Percentiles rank a stretch among this genome's conserved stretches.
These are phyloP conservation scores for Lentinula novae-zelandiae DNA, from an alignment of 1,284 basidiomycete genomes.

Conservation along the genomic window DNA sequence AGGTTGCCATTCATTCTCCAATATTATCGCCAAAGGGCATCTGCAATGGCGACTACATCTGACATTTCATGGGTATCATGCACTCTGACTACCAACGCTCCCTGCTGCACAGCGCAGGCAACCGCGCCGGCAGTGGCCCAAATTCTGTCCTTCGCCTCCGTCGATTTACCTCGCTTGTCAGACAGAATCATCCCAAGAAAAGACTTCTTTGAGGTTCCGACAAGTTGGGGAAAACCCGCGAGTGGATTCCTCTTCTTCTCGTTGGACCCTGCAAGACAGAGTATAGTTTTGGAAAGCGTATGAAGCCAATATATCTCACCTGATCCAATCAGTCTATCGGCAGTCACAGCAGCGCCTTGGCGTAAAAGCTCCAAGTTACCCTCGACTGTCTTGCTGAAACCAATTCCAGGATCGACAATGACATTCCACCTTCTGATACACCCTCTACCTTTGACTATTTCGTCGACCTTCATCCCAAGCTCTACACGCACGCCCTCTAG, in stretches of 20 bases:
- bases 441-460: slow-evolving; percentile 65
- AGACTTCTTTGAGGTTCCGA: slow-evolving; percentile 83
- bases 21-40: slow-evolving; percentile 36
- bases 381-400: slow-evolving; percentile 87
- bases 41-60: slow-evolving; percentile 45
- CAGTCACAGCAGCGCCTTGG: slow-evolving; percentile 45
- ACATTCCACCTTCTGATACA: slow-evolving; percentile 90
- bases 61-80: slow-evolving; percentile 77
- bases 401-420: slow-evolving; percentile 90
- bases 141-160: slow-evolving; percentile 60
- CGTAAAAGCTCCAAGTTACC: slow-evolving; percentile 76
- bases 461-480: slow-evolving; percentile 65
- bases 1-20: no score
- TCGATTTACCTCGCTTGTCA: slow-evolving; percentile 44
- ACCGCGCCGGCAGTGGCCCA: slow-evolving; percentile 85
- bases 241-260: slow-evolving; percentile 44
- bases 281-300: not conserved
- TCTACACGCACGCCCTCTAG: slow-evolving; percentile 73
- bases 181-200: slow-evolving; percentile 71
- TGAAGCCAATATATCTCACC: slow-evolving; percentile 18
- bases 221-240: slow-evolving; percentile 65
- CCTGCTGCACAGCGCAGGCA: slow-evolving; percentile 73
- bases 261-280: not conserved
- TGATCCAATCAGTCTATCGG: slow-evolving; percentile 28
- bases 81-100: slow-evolving; percentile 75